Evolutionary conservation across 331 rosid genomes (phyloP).

Genomic region (Stylosanthes scabra): DNA sequence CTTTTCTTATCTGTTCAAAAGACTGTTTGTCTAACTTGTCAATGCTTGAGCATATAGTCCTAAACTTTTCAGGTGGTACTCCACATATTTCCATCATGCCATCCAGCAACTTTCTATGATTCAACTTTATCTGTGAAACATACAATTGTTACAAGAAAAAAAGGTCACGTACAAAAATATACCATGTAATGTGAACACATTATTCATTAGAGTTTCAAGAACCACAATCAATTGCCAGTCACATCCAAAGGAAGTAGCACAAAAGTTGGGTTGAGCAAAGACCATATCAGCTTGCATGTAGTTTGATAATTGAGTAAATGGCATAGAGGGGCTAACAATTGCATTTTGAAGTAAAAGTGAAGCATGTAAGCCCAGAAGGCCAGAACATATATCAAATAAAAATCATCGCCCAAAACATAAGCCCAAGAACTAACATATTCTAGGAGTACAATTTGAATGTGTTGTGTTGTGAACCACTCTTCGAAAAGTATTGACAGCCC

Average conservation of each 20-base stretch:
- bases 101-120: constrained; percentile 84
- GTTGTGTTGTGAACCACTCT: neutral
- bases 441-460: neutral
- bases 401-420: neutral
- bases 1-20: constrained; percentile 80
- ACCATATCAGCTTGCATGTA: constrained; percentile 17
- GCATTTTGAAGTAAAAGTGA: constrained; percentile 16
- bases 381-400: neutral
- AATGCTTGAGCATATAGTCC: constrained; percentile 95
- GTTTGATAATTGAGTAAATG: neutral
- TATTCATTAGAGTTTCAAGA: constrained; percentile 14
- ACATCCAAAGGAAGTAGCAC: constrained; percentile 21
- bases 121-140: constrained; percentile 80
- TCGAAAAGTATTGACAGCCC: constrained; percentile 2
- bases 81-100: constrained; percentile 97
- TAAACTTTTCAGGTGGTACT: constrained; percentile 87
- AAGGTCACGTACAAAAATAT: neutral
- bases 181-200: neutral
- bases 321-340: neutral
- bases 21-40: constrained; percentile 95
- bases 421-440: neutral
- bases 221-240: constrained; percentile 13
- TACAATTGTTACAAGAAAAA: constrained; percentile 14
- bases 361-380: neutral
- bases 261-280: constrained; percentile 16